Percentiles rank a stretch among this genome's conserved stretches.
Conservation (phyloP, 2,329 filamentous ascomycete genomes). For the Graphiopsis chlorocephala region DNA sequence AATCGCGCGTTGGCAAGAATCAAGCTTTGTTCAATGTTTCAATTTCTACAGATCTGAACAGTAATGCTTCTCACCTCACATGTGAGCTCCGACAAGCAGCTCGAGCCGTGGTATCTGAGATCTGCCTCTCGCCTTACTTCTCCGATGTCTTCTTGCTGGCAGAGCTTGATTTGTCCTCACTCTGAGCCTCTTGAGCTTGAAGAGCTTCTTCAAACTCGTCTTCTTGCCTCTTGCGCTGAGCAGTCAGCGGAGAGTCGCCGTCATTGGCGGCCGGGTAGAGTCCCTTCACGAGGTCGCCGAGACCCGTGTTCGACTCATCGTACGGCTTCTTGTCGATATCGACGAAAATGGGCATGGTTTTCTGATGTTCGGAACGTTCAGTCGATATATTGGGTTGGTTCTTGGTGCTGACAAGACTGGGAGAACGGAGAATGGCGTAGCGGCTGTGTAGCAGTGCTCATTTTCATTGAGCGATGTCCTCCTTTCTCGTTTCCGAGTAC, state of each 20-base stretch:
- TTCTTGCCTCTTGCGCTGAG: not conserved
- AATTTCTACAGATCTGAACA: not conserved
- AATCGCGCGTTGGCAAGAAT: not conserved
- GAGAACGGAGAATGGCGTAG: not conserved
- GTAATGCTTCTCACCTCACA: not conserved
- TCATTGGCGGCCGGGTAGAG: not conserved
- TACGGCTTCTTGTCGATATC: not conserved
- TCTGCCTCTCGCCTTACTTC: not conserved
- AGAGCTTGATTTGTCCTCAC: not conserved
- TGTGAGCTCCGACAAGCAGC: not conserved
- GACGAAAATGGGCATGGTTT: not conserved
- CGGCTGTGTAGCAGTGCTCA: not conserved
- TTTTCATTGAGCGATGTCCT: not conserved
- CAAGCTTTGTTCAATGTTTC: not conserved
- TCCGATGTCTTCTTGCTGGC: not conserved
- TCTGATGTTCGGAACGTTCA: not conserved
- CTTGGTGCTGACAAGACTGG: not conserved
- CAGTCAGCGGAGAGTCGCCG: not conserved
- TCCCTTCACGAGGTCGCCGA: not conserved
- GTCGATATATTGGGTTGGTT: not conserved
- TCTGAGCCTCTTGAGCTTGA: not conserved
- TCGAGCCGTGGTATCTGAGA: not conserved
- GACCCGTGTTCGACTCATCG: not conserved
- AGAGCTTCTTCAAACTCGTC: not conserved
- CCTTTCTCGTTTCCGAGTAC: not conserved